A percentile compares a stretch with the other conserved stretches of the same genome.
Conservation (phyloP, 345 rosid species). For the Citrus glauca region DNA sequence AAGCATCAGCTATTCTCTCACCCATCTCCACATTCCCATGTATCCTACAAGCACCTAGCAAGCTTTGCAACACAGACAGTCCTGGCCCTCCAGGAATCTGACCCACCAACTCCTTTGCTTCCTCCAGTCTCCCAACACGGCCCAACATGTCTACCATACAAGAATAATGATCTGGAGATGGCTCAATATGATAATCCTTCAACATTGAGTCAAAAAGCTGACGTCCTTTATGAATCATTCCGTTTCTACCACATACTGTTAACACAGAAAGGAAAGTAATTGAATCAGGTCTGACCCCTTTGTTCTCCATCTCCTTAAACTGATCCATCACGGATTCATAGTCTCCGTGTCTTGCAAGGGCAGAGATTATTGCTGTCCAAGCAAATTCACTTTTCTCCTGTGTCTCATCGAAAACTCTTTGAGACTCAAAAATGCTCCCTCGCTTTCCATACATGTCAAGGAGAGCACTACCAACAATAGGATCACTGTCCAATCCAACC, state of each 20-base stretch:
- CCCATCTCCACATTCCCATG: slow-evolving; percentile 75
- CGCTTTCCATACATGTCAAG: slow-evolving; percentile 96
- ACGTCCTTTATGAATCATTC: slow-evolving; percentile 69
- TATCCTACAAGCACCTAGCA: slow-evolving; percentile 72
- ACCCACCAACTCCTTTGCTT: slow-evolving; percentile 63
- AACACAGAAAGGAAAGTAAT: slow-evolving; percentile 74
- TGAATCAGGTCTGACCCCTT: slow-evolving; percentile 61
- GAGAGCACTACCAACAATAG: slow-evolving; percentile 68
- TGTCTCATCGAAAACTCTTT: slow-evolving; percentile 55
- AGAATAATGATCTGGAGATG: slow-evolving; percentile 72
- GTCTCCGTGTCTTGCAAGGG: slow-evolving; percentile 84
- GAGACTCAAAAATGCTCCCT: slow-evolving; percentile 69
- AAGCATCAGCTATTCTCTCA: slow-evolving; percentile 50
- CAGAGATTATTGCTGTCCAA: slow-evolving; percentile 91
- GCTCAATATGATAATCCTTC: slow-evolving; percentile 53
- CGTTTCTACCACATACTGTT: slow-evolving; percentile 75
- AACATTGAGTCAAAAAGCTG: slow-evolving; percentile 54
- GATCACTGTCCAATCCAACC: slow-evolving; percentile 52
- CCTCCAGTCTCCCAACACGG: slow-evolving; percentile 67
- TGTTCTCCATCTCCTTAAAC: slow-evolving; percentile 58
- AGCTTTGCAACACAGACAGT: slow-evolving; percentile 70
- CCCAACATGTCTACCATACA: slow-evolving; percentile 94
- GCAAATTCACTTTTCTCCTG: slow-evolving; percentile 50
- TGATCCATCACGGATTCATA: slow-evolving; percentile 59
- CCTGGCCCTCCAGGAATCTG: slow-evolving; percentile 66